Percentiles rank a stretch among this genome's conserved stretches.
These are phyloP conservation scores for Pythium sukuiense DNA, from an alignment of 352 stramenopile genomes.

Conservation along the genomic window DNA sequence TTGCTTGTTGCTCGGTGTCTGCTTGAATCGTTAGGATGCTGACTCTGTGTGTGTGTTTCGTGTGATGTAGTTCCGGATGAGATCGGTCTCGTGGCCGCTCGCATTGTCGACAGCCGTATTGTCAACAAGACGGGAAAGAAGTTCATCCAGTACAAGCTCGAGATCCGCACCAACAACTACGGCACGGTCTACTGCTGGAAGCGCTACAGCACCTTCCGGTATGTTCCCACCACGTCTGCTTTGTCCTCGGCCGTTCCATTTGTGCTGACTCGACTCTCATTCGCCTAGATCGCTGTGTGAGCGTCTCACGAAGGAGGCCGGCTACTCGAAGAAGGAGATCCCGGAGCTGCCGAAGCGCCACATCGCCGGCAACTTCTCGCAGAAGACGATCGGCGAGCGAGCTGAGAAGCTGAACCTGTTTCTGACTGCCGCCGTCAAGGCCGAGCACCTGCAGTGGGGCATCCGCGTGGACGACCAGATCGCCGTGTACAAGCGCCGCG, in stretches of 20 bases:
- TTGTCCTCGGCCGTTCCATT: too few relatives aligned
- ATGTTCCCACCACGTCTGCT: constrained; percentile 14
- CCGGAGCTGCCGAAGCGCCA: constrained; percentile 82
- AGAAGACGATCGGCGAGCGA: constrained; percentile 78
- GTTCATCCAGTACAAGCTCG: constrained; percentile 90
- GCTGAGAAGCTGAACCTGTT: constrained; percentile 88
- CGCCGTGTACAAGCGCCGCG: constrained; percentile 87
- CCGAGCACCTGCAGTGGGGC: constrained; percentile 86
- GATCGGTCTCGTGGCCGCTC: constrained; percentile 75
- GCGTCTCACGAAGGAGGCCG: constrained; percentile 83
- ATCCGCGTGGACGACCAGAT: constrained; percentile 88
- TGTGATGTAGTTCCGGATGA: constrained; percentile 66
- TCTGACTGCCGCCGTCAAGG: constrained; percentile 66
- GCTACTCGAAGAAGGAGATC: constrained; percentile 82
- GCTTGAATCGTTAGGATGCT: constrained; percentile 18
- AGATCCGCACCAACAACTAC: constrained; percentile 87
- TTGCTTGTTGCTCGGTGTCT: constrained; percentile 4
- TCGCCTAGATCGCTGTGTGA: constrained; percentile 68
- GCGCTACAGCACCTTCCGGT: constrained; percentile 88
- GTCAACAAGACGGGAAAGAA: constrained; percentile 84
- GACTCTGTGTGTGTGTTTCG: constrained; percentile 14
- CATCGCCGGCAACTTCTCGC: constrained; percentile 82
- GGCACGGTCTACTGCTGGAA: constrained; percentile 89
- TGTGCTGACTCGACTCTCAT: neutral
- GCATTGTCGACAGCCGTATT: constrained; percentile 84